Percentiles rank a stretch among this genome's conserved stretches.
These are phyloP conservation scores for Pseudevernia furfuracea DNA, from an alignment of 495 filamentous ascomycete species.

Conservation along the genomic window DNA sequence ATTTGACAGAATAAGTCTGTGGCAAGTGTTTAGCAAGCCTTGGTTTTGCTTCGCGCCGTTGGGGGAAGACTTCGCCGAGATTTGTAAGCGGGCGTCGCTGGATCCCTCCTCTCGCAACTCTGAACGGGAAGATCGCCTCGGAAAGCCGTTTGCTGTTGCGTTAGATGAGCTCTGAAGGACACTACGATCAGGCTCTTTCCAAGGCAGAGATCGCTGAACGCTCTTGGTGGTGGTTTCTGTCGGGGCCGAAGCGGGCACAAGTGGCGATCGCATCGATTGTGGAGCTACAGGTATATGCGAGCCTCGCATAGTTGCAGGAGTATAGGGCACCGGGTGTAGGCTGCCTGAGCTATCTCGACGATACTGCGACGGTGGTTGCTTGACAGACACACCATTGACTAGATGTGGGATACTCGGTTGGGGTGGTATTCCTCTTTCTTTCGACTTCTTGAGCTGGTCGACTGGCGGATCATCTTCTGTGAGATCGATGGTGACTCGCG, in stretches of 20 bases:
- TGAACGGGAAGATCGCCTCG: neutral
- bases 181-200: neutral
- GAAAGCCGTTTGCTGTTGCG: neutral
- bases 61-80: neutral
- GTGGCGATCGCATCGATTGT: neutral
- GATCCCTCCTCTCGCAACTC: neutral
- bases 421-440: neutral
- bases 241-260: neutral
- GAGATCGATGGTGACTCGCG: neutral
- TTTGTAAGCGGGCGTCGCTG: neutral
- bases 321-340: neutral
- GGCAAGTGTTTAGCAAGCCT: neutral
- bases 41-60: neutral
- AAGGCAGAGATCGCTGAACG: conserved; percentile 3
- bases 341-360: neutral
- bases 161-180: neutral
- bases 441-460: neutral
- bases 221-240: neutral
- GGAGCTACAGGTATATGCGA: neutral
- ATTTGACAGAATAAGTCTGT: neutral
- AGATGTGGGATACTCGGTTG: neutral
- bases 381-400: neutral
- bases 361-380: neutral
- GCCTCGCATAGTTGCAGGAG: neutral
- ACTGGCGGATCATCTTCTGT: neutral